Evolutionary conservation across 345 rosid genomes (phyloP), one percentile per base, ranked within the genome.

Genomic region (Sapria himalayana): DNA sequence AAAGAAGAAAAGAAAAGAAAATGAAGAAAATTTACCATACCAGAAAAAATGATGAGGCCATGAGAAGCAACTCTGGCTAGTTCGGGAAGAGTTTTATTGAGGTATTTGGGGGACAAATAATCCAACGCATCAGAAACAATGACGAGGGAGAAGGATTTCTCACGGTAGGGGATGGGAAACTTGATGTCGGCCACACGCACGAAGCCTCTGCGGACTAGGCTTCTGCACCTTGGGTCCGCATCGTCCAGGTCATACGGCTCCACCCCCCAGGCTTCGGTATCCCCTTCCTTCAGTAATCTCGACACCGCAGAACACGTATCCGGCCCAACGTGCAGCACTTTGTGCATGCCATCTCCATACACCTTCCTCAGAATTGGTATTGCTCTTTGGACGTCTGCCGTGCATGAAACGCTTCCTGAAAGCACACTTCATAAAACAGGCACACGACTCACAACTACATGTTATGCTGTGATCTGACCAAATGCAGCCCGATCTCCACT

Each of bases 161-260:
- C 62, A 31, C 76, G 52, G 60, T 84, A 84, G 0, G 99, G 93
- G 7, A 91, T 70, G 44, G 85, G 76, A 57, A 74, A 91, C 65
- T 84, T 80, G 58, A 84, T 74, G 43, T 91, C 99, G 50, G 95
- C 85, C 32, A 91, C 89, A 34, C 93, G 92, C 12, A 77, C 92
- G 50, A 80, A 37, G 34, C 99, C 95, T 63, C 65, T 91, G 46
- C 69, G 79, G 14, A 91, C 89, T 25, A 84, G 78, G 27, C 45
- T 42, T 57, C 73, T 80, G 84, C 99, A 91, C 54, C 50, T 69
- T 34, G 66, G 63, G 56, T 78, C 95, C 13, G 74, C 85, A 55
- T 91, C 99, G 56, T 91, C 99, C 16, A 79, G 61, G 56, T 84
- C 99, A 57, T 91, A 91, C 2, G 99, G 99, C 55, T 91, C 99